phyloP scores from a whole-genome alignment of 805 yeast genomes.

The Ogataea salicorniae region DNA sequence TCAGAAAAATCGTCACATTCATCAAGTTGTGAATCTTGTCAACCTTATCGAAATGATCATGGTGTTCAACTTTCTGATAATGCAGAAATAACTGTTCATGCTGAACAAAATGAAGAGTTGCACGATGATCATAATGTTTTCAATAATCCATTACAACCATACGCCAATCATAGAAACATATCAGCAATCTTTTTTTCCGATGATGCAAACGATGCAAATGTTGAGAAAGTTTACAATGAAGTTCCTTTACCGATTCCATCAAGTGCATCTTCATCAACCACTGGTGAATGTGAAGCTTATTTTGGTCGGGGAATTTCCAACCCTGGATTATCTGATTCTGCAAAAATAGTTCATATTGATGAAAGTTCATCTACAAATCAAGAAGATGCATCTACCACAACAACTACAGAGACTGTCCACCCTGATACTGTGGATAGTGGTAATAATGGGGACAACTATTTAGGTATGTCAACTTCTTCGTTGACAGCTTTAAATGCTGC shows the following conservation, averaged over 20 bases:
- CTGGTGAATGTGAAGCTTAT: not conserved
- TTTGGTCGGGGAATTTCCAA: not conserved
- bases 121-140: not conserved
- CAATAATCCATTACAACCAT: not conserved
- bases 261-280: constrained; percentile 7
- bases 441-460: constrained; percentile 2
- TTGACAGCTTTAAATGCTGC: not conserved
- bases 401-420: not conserved
- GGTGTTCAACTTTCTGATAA: not conserved
- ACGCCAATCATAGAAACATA: constrained; percentile 11
- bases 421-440: not conserved
- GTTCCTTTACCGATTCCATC: constrained; percentile 17
- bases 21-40: constrained; percentile 9
- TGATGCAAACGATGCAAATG: constrained; percentile 16
- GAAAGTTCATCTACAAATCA: not conserved
- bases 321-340: not conserved
- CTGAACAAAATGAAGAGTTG: not conserved
- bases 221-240: constrained; percentile 20
- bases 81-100: not conserved
- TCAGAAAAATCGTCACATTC: constrained; percentile 11
- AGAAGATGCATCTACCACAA: not conserved
- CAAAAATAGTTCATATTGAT: too few species aligned
- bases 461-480: constrained; percentile 14
- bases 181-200: constrained; percentile 27
- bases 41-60: not conserved